phyloP scores from a whole-genome alignment of 169 alveolate genomes.

The Eimeria brunetti region DNA sequence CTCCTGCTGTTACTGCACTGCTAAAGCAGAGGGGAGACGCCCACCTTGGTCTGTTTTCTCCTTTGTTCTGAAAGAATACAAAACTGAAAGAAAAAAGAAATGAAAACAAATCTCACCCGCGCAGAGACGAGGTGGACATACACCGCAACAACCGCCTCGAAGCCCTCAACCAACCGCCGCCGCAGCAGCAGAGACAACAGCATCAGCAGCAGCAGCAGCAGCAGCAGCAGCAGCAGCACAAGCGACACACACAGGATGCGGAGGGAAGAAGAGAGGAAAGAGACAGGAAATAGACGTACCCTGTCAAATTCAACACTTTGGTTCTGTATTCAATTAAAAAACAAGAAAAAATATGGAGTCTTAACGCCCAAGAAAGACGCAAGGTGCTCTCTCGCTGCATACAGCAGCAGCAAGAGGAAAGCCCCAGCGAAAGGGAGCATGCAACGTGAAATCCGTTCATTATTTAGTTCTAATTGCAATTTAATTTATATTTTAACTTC shows the following conservation, averaged over 20 bases:
- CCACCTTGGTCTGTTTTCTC: background rate
- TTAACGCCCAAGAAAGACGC: background rate
- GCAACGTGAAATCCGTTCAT: background rate
- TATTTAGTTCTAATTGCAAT: background rate
- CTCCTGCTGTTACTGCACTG: too few species aligned
- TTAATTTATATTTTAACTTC: too few species aligned
- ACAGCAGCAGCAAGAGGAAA: background rate
- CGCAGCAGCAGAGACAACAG: background rate
- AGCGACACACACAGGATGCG: background rate
- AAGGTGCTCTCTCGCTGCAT: background rate
- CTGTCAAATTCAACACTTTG: background rate
- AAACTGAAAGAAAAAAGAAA: background rate
- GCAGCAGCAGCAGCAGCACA: background rate
- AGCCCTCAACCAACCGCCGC: background rate
- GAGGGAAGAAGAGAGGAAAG: background rate
- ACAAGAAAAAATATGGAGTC: background rate
- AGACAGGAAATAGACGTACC: background rate
- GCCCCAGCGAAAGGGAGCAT: background rate
- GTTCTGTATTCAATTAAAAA: background rate
- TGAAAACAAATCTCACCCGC: background rate
- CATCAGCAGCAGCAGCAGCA: background rate
- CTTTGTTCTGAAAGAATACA: background rate
- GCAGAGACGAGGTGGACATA: background rate
- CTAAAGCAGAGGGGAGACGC: too few species aligned
- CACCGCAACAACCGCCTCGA: constrained; percentile 11